phyloP scores from a whole-genome alignment of 129 eudicot species.

The Helianthus annuus region DNA sequence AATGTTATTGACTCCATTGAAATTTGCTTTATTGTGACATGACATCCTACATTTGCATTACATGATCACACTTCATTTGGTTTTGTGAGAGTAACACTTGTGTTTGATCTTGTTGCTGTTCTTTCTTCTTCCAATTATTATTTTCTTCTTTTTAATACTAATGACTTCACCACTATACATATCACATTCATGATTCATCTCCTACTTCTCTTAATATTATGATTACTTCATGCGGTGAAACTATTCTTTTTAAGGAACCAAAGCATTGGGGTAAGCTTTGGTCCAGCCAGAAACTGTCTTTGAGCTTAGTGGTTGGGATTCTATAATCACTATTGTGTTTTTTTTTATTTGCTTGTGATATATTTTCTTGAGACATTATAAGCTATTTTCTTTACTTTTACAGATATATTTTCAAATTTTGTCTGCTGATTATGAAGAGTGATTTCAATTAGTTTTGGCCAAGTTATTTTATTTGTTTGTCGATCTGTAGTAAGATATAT shows the following conservation, averaged over 20 bases:
- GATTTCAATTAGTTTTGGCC: not conserved
- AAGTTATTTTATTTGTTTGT: not conserved
- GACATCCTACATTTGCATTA: not conserved
- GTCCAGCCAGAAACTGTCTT: not conserved
- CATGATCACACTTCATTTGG: not conserved
- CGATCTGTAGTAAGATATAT: not conserved
- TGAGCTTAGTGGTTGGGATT: conserved; percentile 5
- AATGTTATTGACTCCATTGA: not conserved
- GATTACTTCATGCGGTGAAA: not conserved
- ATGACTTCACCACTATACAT: not conserved
- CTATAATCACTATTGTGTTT: not conserved
- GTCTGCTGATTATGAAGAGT: not conserved
- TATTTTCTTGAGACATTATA: not conserved
- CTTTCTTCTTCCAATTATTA: not conserved
- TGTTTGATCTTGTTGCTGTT: not conserved
- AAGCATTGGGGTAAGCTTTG: not conserved
- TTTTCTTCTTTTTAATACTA: not conserved
- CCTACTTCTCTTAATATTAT: not conserved
- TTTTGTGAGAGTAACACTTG: not conserved
- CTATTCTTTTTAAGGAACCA: not conserved
- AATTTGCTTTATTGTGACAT: conserved; percentile 11
- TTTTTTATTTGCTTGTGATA: not conserved
- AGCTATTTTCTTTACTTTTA: not conserved
- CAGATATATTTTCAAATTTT: not conserved
- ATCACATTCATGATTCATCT: not conserved